Conservation (phyloP, 2,329 filamentous ascomycete species). For the Penicillium sp. region DNA sequence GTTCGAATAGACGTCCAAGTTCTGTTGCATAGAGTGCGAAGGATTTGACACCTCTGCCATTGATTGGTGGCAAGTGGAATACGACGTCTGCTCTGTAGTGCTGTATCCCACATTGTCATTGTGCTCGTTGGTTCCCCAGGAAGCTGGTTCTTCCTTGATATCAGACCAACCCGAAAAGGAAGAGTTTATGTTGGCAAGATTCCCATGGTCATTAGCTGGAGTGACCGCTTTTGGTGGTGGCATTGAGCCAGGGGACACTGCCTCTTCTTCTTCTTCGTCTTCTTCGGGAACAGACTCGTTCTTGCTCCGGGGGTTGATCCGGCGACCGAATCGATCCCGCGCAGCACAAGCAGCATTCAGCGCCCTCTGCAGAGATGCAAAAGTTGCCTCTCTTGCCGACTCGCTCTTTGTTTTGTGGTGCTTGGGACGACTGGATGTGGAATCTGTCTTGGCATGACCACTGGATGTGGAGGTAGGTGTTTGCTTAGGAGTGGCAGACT, state of each 20-base stretch:
- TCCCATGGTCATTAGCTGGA: conserved; percentile 15
- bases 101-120: conserved; percentile 24
- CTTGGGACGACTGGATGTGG: conserved; percentile 21
- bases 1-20: conserved; percentile 15
- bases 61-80: conserved; percentile 22
- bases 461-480: conserved; percentile 17
- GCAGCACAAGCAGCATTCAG: conserved; percentile 43
- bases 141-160: conserved; percentile 25
- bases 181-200: conserved; percentile 19
- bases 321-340: conserved; percentile 30
- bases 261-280: conserved; percentile 24
- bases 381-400: conserved; percentile 41
- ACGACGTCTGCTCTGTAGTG: conserved; percentile 20
- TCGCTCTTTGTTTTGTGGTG: conserved; percentile 40
- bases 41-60: conserved; percentile 18
- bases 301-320: conserved; percentile 20
- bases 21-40: conserved; percentile 16
- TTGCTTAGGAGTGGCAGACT: conserved; percentile 28
- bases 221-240: conserved; percentile 16
- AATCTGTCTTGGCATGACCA: conserved; percentile 7
- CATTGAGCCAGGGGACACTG: conserved; percentile 30
- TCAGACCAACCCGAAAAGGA: conserved; percentile 30
- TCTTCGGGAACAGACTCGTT: conserved; percentile 18
- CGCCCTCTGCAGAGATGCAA: conserved; percentile 45
- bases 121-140: conserved; percentile 27